Evolutionary conservation across 805 yeast genomes (phyloP), one percentile per base, ranked within the genome.

Genomic region (Schizosaccharomyces osmophilus): DNA sequence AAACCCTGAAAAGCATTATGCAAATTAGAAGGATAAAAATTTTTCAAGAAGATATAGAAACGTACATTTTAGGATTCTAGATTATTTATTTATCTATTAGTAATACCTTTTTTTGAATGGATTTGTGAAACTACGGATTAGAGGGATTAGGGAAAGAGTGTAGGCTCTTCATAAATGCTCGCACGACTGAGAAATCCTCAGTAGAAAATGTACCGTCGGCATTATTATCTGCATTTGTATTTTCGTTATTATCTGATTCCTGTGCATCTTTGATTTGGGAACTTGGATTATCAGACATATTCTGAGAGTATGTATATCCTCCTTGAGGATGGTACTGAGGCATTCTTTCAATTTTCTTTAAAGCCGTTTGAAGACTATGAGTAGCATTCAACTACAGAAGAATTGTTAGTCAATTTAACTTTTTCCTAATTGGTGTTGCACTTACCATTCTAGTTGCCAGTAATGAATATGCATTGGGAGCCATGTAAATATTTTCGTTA

Each of bases 401-500:
- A 45, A 6, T 45, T 19, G 51, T 45, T 19, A n/a, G 24, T n/a
- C 26, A 9, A n/a, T 6, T 45, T 3, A 9, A 9, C 13, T 36
- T 5, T 11, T 51, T 51, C 36, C 36, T 5, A 3, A 29, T 5
- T 29, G 17, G 15, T 24, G 4, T 17, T 8, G n/a, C 15, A 29
- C 57, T 8, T 65, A 82, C 72, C 42, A 87, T 71, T 63, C 97
- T 73, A 43, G 89, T 82, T 22, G 85, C 79, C 5, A 90, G 74
- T 2, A 89, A 78, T 48, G 85, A 82, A 67, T 82, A 81, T 0
- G 86, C 77, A 19, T 80, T 74, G 0, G 97, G 97, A 0, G 96
- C 84, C 81, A 86, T 90, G 72, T 88, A 93, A 1, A 93, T 84
- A 68, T 87, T 88, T 22, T 95, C 94, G 3, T 96, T 95, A 51